phyloP scores from a whole-genome alignment of 2,329 filamentous ascomycete species.

The Scleromitrula shiraiana region DNA sequence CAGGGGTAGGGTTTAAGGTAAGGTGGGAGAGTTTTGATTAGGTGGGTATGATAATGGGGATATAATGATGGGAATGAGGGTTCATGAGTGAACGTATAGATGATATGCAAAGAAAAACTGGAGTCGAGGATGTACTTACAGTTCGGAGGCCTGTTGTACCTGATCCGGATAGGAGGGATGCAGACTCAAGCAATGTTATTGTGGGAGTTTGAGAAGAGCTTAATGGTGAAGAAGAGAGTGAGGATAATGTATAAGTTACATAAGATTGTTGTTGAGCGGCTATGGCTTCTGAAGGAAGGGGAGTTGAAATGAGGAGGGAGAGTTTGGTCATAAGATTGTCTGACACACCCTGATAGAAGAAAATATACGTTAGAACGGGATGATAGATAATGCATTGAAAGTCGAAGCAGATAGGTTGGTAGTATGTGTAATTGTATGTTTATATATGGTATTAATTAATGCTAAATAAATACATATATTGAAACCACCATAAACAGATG shows the following conservation, averaged over 20 bases:
- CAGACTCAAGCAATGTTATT: conserved; percentile 62
- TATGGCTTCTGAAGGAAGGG: conserved; percentile 54
- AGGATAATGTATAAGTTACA: conserved; percentile 54
- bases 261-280: conserved; percentile 65
- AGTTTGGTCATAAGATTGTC: conserved; percentile 69
- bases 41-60: background rate
- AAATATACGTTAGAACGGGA: conserved; percentile 19
- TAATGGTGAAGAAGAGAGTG: background rate
- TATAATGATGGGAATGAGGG: background rate
- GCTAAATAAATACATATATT: background rate
- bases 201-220: conserved; percentile 13
- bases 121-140: background rate
- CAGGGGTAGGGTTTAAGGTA: background rate
- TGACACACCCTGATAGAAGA: conserved; percentile 61
- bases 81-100: no score
- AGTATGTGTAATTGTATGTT: background rate
- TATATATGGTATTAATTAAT: background rate
- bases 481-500: conserved; percentile 11
- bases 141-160: conserved; percentile 72
- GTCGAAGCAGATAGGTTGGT: background rate
- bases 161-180: conserved; percentile 57
- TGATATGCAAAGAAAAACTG: background rate
- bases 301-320: conserved; percentile 54
- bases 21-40: background rate
- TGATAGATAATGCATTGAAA: no score